Percentiles rank a stretch among this genome's conserved stretches.
These are phyloP conservation scores for Calonectria crousiana DNA, from an alignment of 2,329 filamentous ascomycete genomes.

Conservation along the genomic window DNA sequence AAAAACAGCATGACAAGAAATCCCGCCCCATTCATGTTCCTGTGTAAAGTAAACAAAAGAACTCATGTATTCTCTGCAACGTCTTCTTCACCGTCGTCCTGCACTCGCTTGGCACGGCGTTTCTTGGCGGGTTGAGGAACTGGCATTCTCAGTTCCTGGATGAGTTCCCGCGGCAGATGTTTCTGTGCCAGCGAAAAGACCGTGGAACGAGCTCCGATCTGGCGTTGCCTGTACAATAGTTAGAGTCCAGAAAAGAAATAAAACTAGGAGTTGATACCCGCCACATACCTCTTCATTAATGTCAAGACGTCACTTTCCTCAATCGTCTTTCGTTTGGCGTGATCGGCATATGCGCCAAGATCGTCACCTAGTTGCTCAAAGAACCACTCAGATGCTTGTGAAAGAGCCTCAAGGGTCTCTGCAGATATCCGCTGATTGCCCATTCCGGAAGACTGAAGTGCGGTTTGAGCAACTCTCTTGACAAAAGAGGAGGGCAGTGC, in stretches of 20 bases:
- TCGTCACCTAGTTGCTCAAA: conserved; percentile 90
- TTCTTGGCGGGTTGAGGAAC: conserved; percentile 65
- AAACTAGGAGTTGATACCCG: conserved; percentile 40
- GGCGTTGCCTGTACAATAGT: conserved; percentile 75
- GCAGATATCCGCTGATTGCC: conserved; percentile 78
- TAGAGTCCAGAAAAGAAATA: conserved; percentile 39
- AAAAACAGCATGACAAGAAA: conserved; percentile 3
- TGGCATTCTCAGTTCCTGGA: conserved; percentile 84
- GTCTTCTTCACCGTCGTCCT: conserved; percentile 50
- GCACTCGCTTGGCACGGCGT: conserved; percentile 50
- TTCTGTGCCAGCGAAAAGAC: conserved; percentile 88
- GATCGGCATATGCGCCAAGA: conserved; percentile 81
- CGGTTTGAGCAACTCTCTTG: conserved; percentile 78
- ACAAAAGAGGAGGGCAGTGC: conserved; percentile 79
- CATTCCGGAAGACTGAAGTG: conserved; percentile 74
- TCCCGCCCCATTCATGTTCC: conserved; percentile 23
- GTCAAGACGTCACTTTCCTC: conserved; percentile 87
- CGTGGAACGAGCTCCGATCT: conserved; percentile 77
- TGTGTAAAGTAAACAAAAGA: conserved; percentile 16
- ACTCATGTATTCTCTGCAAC: conserved; percentile 50
- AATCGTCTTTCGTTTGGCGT: conserved; percentile 86
- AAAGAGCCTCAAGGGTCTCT: conserved; percentile 80
- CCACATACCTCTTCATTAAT: conserved; percentile 82
- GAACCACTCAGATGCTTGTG: conserved; percentile 89
- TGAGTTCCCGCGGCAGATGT: conserved; percentile 82